Percentiles rank a stretch among this genome's conserved stretches.
Conservation (phyloP, 306 rosid genomes). For the Fragaria nilgerrensis region DNA sequence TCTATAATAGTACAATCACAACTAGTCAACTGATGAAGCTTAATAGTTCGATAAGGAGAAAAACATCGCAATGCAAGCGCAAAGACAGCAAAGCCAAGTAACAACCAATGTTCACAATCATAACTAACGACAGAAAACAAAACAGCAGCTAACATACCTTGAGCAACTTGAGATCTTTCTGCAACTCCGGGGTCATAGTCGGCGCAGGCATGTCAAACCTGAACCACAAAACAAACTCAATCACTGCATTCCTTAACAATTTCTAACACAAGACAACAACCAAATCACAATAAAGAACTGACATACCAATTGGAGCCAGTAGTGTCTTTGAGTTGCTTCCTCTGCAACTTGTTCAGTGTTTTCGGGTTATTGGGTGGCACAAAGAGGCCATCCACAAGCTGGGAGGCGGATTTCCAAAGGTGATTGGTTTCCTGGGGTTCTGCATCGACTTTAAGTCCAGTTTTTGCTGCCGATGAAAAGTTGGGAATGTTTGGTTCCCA, state of each 20-base stretch:
- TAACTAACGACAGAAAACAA: not conserved
- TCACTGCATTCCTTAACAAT: not conserved
- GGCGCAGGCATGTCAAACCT: slow-evolving; percentile 92
- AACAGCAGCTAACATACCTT: slow-evolving; percentile 44
- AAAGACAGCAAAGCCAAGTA: not conserved
- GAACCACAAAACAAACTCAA: not conserved
- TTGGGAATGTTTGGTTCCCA: slow-evolving; percentile 75
- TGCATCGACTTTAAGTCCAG: slow-evolving; percentile 15
- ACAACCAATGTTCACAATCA: not conserved
- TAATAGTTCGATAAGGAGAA: not conserved
- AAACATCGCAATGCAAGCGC: not conserved
- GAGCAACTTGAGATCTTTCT: slow-evolving; percentile 62
- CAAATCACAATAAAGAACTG: not conserved
- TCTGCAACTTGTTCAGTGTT: slow-evolving; percentile 55
- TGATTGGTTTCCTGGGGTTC: slow-evolving; percentile 31
- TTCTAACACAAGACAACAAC: not conserved
- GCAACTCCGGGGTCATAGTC: slow-evolving; percentile 72
- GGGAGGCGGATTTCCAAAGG: slow-evolving; percentile 57
- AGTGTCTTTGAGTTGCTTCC: slow-evolving; percentile 68
- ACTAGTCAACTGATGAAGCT: not conserved
- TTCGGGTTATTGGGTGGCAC: slow-evolving; percentile 69
- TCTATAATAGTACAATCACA: not conserved
- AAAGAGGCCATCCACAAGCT: slow-evolving; percentile 79
- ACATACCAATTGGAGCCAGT: slow-evolving; percentile 68
- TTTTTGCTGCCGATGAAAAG: slow-evolving; percentile 28